A percentile compares a stretch with the other conserved stretches of the same genome.
These are phyloP conservation scores for Sedum album DNA, from an alignment of 164 flowering plant species.

Conservation along the genomic window DNA sequence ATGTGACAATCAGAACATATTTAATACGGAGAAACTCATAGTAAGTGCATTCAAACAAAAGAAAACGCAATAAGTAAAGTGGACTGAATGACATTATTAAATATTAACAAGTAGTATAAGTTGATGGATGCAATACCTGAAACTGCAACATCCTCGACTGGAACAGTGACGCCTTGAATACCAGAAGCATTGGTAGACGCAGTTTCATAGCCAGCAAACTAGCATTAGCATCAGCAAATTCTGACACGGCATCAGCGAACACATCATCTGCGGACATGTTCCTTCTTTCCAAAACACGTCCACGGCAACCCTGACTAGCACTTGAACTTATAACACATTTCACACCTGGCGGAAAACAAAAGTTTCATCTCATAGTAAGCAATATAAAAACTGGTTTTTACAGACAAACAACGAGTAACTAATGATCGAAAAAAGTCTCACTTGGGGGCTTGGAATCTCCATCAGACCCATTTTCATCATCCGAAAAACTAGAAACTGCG, in stretches of 20 bases:
- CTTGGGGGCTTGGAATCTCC: slow-evolving; percentile 40
- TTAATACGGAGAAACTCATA: not conserved
- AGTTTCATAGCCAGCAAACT: slow-evolving; percentile 10
- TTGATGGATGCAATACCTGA: not conserved
- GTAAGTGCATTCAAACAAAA: not conserved
- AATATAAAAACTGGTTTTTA: not conserved
- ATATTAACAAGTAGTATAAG: not conserved
- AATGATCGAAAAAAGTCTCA: slow-evolving; percentile 19
- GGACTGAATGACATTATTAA: not conserved
- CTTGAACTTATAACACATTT: slow-evolving; percentile 24
- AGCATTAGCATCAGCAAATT: slow-evolving; percentile 38
- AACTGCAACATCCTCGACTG: slow-evolving; percentile 11
- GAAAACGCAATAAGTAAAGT: not conserved
- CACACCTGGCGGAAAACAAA: slow-evolving; percentile 13
- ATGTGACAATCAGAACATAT: not conserved
- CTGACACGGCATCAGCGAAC: slow-evolving; percentile 59
- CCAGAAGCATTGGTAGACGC: not conserved
- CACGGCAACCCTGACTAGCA: slow-evolving; percentile 13
- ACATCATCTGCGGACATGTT: slow-evolving; percentile 52
- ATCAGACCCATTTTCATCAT: slow-evolving; percentile 36
- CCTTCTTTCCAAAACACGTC: slow-evolving; percentile 25
- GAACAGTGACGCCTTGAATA: not conserved
- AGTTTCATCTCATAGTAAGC: not conserved
- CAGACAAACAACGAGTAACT: not conserved
- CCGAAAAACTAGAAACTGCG: slow-evolving; percentile 18